Base-by-base conservation (phyloP, 768 basidiomycete genomes). In the Nevesoporus exiguus region DNA sequence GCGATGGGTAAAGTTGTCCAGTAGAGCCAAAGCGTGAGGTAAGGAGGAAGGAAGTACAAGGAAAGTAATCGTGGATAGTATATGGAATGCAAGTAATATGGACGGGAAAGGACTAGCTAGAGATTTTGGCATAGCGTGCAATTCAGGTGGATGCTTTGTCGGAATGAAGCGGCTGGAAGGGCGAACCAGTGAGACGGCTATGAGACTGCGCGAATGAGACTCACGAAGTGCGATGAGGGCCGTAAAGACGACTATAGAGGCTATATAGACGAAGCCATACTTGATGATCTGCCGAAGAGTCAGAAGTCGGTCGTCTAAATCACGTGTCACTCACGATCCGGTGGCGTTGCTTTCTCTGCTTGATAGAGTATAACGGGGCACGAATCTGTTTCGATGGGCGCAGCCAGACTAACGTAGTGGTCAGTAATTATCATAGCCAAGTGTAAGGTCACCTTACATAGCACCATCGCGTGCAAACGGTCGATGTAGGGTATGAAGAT, bases 311-410 rank as follows among this genome's bases (percentile, higher is more conserved):
- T 33, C 14, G 24, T 49, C 47, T 19, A 15, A 49, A 17, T 7
- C 27, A 60, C 45, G 11, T 44, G 8, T 30, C 30, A 76, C 84
- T 68, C 67, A 96, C 92, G 62, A 95, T 94, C 81, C 86, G 87
- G 52, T 93, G 85, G 49, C 95, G 86, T 67, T 93, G 91, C 68
- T 83, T 83, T 72, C 87, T 88, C 73, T 94, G 89, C 72, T 92
- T 93, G 69, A 91, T 79, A 44, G 88, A 88, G 72, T 91, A 98
- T 62, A 98, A 75, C 0, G 94, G 93, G 2, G 94, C 85, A 43
- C 91, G 89, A 59, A 96, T 96, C 73, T 95, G 93, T 69, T 92
- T 92, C 50, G 92, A 94, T 21, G 93, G 93, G 22, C 90, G 85
- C 45, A 98, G 76, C 96, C 97, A 98, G 80, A 98, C 90, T 92